Base-by-base conservation (phyloP, 2,329 filamentous ascomycete species). In the Metarhizium sp. region DNA sequence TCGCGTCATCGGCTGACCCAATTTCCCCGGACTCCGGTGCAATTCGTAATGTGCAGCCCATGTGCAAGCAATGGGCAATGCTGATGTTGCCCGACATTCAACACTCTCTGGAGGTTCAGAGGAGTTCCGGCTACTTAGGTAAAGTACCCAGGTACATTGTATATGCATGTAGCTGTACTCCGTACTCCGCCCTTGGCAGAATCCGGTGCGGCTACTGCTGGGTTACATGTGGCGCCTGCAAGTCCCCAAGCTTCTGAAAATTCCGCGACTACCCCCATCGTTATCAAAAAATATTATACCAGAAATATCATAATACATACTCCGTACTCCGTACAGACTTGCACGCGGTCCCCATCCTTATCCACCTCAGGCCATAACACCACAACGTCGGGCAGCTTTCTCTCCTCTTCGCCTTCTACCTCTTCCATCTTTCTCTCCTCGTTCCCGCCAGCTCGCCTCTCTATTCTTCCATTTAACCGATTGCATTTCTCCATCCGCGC, bases 281-380 rank as follows among this genome's bases (percentile, higher is more conserved):
- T 48, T 53, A 51, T 47, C 16, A 45, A 51, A 53, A 53, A 51
- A 30, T 43, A 51, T 51, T 56, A 53, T 56, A 56, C 25, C 47
- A 46, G 48, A 11, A 11, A 34, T 18, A 53, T 25, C 32, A 20
- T 30, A 13, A 16, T 42, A 42, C 10, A 13, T 42, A 14, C 14
- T 42, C 40, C 40, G 25, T 43, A 43, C 16, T 43, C 40, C n/a
- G 40, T 43, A 16, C 40, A 36, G 13, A 40, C 18, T 2, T 16
- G 7, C 42, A 18, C 18, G n/a, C 18, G 16, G 14, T 6, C 47
- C 52, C 47, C 34, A 45, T 45, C 25, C 36, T 50, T 49, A 40
- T 49, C 32, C 32, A 50, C 50, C 36, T 45, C 46, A 34, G 52
- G 47, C 46, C 45, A 32, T 38, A 30, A 30, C 14, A 46, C 43